Conservation (phyloP, 805 yeast genomes). For the Ogataea paraovalis region DNA sequence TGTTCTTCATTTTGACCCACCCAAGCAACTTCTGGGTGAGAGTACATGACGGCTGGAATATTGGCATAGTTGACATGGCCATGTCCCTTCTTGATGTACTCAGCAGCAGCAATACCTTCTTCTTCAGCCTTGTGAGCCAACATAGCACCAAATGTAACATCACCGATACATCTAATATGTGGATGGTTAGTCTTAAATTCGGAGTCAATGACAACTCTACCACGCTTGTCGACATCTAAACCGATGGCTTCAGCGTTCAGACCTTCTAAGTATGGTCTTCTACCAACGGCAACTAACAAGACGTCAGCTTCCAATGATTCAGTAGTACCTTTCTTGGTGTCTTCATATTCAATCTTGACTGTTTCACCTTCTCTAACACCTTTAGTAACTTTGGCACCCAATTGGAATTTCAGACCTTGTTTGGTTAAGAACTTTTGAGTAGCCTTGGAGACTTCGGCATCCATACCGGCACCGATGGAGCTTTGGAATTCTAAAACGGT, state of each 20-base stretch:
- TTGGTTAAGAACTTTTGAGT: constrained; percentile 86
- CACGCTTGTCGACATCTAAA: constrained; percentile 85
- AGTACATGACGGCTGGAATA: constrained; percentile 98
- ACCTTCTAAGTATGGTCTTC: constrained; percentile 95
- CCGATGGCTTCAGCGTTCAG: constrained; percentile 86
- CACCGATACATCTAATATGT: constrained; percentile 97
- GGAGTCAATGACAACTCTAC: constrained; percentile 90
- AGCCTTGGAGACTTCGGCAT: constrained; percentile 85
- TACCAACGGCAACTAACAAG: constrained; percentile 94
- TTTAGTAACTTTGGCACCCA: constrained; percentile 83
- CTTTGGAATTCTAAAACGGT: constrained; percentile 88
- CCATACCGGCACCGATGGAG: constrained; percentile 98
- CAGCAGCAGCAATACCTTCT: constrained; percentile 98
- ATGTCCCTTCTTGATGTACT: constrained; percentile 85
- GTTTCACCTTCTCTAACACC: constrained; percentile 87
- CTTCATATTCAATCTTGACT: constrained; percentile 85
- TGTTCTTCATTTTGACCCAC: constrained; percentile 96
- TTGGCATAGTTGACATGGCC: constrained; percentile 98
- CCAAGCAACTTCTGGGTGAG: constrained; percentile 99
- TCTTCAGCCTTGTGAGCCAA: constrained; percentile 99
- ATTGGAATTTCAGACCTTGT: constrained; percentile 93
- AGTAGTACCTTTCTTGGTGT: constrained; percentile 79
- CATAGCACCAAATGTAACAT: constrained; percentile 98
- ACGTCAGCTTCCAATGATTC: constrained; percentile 86
- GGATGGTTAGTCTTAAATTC: constrained; percentile 89